Base-by-base conservation (phyloP, 2,329 filamentous ascomycete genomes). In the Penicillium sp. region DNA sequence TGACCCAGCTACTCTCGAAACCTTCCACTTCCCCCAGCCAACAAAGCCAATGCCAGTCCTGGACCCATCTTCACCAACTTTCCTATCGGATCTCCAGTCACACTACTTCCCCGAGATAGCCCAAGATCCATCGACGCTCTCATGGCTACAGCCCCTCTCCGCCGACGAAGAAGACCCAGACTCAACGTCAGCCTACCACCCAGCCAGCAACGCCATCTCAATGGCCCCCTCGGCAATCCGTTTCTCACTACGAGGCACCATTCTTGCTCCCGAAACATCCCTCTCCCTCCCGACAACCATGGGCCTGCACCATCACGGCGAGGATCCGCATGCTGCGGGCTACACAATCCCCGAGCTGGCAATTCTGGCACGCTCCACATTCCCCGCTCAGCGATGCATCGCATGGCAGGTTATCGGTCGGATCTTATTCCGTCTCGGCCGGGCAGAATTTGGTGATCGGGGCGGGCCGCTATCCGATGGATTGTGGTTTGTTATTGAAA, bases 81-180 rank as follows among this genome's bases (percentile, higher is more conserved):
- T 97, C 77, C 86, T 97, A 55, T 76, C 84, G 44, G 88, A 90
- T 54, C 84, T 99, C 6, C 92, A 96, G 79, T 77, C 86, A 22
- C 96, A 97, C 73, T 99, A 96, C 82, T 99, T 97, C 75, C 92
- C 94, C 12, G 84, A 86, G 59, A 86, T 96, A 1, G 86, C 92
- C 2, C 85, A 91, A 52, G 90, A 97, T 73, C 91, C 92, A 0
- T 86, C 87, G 56, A 88, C 90, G 50, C 84, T 97, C 4, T 89
- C 90, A 19, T 99, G 93, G 93, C 94, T 97, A 84, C 86, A 87
- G 48, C 87, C 88, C 14, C 86, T 86, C 7, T 85, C 86, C 5
- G 73, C 83, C 44, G 82, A 86, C 68, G 86, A 84, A 41, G 73
- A 82, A 58, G 70, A 71, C 40, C 85, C 86, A 22, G 87, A 89